These are phyloP conservation scores for Globisporangium cederbergense DNA, from an alignment of 352 stramenopile species.

Conservation along the genomic window DNA sequence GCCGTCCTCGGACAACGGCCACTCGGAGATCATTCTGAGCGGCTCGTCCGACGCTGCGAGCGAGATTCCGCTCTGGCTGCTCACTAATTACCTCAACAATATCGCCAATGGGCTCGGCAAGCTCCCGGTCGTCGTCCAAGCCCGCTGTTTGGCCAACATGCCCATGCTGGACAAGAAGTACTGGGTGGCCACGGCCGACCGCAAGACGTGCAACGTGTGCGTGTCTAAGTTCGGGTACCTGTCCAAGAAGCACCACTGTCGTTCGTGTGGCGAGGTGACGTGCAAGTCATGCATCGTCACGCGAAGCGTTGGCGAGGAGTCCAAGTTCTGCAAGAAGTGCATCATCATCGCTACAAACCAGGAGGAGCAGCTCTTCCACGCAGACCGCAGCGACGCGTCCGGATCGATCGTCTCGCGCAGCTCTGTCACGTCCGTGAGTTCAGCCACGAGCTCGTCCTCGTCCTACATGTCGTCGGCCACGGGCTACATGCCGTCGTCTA, in stretches of 20 bases:
- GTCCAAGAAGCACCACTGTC: constrained; percentile 76
- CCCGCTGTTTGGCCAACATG: constrained; percentile 40
- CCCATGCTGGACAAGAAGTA: constrained; percentile 43
- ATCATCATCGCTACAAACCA: constrained; percentile 51
- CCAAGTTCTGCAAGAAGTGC: constrained; percentile 77
- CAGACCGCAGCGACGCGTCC: constrained; percentile 24
- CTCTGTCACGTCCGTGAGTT: constrained; percentile 14
- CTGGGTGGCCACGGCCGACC: constrained; percentile 38
- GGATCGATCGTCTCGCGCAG: constrained; percentile 26
- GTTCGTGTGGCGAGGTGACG: constrained; percentile 68
- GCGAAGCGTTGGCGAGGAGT: constrained; percentile 39
- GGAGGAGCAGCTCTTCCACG: constrained; percentile 23
- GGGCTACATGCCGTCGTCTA: background rate
- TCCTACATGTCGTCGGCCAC: background rate
- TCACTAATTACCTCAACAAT: constrained; percentile 38
- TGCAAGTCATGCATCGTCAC: constrained; percentile 76
- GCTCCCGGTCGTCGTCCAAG: constrained; percentile 50
- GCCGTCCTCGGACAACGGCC: constrained; percentile 31
- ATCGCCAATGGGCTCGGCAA: constrained; percentile 39
- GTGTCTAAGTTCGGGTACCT: constrained; percentile 57
- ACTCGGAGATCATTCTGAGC: constrained; percentile 56
- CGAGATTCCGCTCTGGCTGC: constrained; percentile 35
- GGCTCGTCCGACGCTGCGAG: constrained; percentile 38
- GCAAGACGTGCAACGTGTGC: constrained; percentile 68
- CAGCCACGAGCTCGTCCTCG: constrained; percentile 10